These are phyloP conservation scores for Cyclostephanos tholiformis DNA, from an alignment of 108 stramenopile genomes.

Conservation along the genomic window DNA sequence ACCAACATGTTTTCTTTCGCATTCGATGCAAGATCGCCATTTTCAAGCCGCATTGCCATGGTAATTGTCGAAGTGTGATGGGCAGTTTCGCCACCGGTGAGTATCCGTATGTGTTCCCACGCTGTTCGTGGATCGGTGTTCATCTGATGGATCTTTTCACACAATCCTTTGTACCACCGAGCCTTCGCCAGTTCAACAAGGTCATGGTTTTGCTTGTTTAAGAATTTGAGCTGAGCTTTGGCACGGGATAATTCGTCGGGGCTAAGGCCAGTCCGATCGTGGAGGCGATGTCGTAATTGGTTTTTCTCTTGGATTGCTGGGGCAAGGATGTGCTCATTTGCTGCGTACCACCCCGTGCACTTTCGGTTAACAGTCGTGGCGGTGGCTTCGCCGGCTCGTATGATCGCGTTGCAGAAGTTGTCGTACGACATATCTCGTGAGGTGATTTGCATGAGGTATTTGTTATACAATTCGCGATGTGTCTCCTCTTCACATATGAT, in stretches of 20 bases:
- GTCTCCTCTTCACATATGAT: neutral
- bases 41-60: too few relatives aligned
- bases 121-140: too few relatives aligned
- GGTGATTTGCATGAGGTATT: neutral
- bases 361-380: neutral
- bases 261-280: too few relatives aligned
- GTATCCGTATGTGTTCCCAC: too few relatives aligned
- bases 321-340: neutral
- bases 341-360: neutral
- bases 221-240: too few relatives aligned
- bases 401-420: neutral
- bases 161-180: too few relatives aligned
- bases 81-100: too few relatives aligned
- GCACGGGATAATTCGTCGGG: too few relatives aligned
- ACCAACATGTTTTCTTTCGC: conserved; percentile 3
- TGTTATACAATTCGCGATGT: neutral
- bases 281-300: neutral
- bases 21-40: neutral
- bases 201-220: too few relatives aligned
- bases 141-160: too few relatives aligned
- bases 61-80: too few relatives aligned
- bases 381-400: neutral
- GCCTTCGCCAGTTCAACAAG: too few relatives aligned
- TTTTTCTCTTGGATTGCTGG: neutral
- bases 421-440: neutral